A percentile compares a stretch with the other conserved stretches of the same genome.
phyloP scores from a whole-genome alignment of 371 early-diverging fungal species.

The Chytridium lagenaria region DNA sequence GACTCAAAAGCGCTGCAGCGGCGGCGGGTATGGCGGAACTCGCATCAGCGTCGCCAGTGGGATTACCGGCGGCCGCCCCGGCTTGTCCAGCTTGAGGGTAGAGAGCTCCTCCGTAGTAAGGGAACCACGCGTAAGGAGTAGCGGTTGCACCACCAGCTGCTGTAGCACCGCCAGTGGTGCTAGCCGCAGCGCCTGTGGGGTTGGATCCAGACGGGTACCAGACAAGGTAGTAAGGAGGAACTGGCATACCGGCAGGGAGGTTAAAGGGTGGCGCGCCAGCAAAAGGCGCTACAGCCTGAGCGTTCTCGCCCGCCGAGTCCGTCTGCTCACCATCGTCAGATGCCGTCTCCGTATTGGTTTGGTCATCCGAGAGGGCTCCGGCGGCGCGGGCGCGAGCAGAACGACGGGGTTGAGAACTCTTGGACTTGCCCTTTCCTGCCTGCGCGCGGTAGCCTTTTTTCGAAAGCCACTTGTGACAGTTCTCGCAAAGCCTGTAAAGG shows the following conservation, averaged over 20 bases:
- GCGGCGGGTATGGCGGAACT: conserved; percentile 18
- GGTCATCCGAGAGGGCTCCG: background rate
- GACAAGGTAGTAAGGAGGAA: conserved; percentile 19
- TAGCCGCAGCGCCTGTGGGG: background rate
- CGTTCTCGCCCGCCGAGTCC: conserved; percentile 6
- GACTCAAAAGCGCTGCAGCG: conserved; percentile 15
- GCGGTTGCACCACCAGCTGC: background rate
- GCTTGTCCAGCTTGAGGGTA: conserved; percentile 4
- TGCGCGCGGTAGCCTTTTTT: conserved; percentile 6
- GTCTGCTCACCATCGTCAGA: conserved; percentile 5
- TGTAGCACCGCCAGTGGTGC: background rate
- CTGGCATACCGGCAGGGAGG: conserved; percentile 8
- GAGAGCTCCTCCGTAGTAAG: conserved; percentile 17
- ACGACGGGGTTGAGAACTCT: background rate
- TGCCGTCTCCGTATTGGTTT: background rate
- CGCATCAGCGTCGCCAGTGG: conserved; percentile 1
- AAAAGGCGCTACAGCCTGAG: background rate
- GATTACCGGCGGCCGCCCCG: background rate
- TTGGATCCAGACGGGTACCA: conserved; percentile 21
- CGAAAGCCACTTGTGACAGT: conserved; percentile 1
- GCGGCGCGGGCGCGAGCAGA: background rate
- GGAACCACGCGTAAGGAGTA: conserved; percentile 8
- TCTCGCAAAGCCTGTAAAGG: background rate
- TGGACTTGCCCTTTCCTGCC: background rate
- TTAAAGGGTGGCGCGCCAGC: conserved; percentile 6